Evolutionary conservation across 352 stramenopile genomes (phyloP).

Genomic region (Globisporangium carolinianum): DNA sequence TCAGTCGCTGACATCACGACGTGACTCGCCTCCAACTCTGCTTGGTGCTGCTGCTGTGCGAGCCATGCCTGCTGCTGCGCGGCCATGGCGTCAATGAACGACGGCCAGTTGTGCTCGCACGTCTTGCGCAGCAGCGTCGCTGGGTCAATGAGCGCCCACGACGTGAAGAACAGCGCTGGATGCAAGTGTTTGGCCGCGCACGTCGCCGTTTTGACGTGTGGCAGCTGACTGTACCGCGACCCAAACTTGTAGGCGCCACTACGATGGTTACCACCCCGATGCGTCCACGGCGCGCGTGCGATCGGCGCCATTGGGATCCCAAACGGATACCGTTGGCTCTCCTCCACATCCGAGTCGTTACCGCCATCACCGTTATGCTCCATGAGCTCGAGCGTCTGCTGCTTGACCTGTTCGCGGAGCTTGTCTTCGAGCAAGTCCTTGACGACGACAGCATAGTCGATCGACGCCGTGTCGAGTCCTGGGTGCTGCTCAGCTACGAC

Average conservation of each 20-base stretch:
- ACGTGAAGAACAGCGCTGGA: constrained; percentile 79
- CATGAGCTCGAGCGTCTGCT: constrained; percentile 9
- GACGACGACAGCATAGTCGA: constrained; percentile 44
- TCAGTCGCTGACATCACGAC: too few species aligned
- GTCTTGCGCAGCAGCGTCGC: constrained; percentile 52
- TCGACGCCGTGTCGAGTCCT: constrained; percentile 26
- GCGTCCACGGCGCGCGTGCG: too few species aligned
- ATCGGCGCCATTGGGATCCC: too few species aligned
- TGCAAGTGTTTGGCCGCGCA: constrained; percentile 66
- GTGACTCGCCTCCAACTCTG: too few species aligned
- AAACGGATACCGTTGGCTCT: neutral
- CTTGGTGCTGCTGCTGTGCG: neutral
- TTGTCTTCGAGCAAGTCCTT: constrained; percentile 53
- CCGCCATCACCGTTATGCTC: constrained; percentile 3
- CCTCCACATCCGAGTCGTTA: neutral
- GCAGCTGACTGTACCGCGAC: neutral
- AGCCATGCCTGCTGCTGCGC: constrained; percentile 9
- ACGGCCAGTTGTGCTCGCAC: constrained; percentile 79
- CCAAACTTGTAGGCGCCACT: neutral
- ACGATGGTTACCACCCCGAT: too few species aligned
- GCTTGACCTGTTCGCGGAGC: constrained; percentile 21
- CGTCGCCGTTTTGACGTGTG: neutral
- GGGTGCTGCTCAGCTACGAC: constrained; percentile 20
- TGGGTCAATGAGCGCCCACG: constrained; percentile 72
- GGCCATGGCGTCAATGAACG: constrained; percentile 50